Base-by-base conservation (phyloP, 345 rosid genomes). In the Rhodomyrtus tomentosa region DNA sequence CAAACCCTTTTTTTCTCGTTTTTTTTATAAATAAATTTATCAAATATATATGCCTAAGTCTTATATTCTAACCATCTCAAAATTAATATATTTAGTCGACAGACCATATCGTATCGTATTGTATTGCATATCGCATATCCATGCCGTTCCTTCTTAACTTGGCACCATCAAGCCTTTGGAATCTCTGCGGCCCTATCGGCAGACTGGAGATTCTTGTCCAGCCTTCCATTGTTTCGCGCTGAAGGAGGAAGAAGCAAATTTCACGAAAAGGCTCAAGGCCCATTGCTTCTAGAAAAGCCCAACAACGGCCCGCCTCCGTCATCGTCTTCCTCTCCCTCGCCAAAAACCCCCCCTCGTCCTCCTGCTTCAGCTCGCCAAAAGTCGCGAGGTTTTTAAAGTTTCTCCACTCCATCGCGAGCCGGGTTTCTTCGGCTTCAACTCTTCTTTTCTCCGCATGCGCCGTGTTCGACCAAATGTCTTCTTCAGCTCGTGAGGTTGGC, bases 401-500 rank as follows among this genome's bases (percentile, higher is more conserved):
- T 32, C 24, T 62, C 76, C 24, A 11, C 76, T 62, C 42, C 76
- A 22, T 62, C 42, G 42, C 18, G 29, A 62, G 24, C 42, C 24
- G 6, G 38, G 22, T 3, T 50, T 32, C 76, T 62, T 36, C 22
- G 18, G 21, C 36, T 32, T 38, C 80, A 9, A 73, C 24, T 49
- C 50, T 40, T 5, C 10, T 6, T 16, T 27, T 2, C 11, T 7
- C 52, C 82, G 27, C 18, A 4, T 9, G 42, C 42, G 38, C 83
- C 2, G 42, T 2, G 42, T 16, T 5, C 25, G 42, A 81, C 52
- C 62, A 68, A 58, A 84, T 84, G 85, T 53, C 85, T 76, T 45
- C 29, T 72, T 49, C 51, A 10, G 55, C 48, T 12, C 82, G 82
- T n/a, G 87, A 87, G 85, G 91, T 90, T 13, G 91, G 90, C 87